Base-by-base conservation (phyloP, 1,284 basidiomycete genomes). In the Malassezia japonica region DNA sequence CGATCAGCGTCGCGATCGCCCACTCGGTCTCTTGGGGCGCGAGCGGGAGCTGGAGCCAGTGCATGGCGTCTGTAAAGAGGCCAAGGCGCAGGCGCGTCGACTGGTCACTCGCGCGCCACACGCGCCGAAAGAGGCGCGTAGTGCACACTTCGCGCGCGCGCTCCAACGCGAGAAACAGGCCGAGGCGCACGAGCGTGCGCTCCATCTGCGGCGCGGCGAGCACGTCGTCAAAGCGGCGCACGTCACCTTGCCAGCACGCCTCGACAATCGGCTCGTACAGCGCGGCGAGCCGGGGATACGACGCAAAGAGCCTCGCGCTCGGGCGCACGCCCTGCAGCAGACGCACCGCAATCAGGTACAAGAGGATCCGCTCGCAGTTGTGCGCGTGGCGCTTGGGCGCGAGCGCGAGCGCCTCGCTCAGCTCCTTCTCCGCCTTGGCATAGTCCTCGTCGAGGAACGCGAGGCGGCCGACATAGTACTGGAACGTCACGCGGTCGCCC, bases 401-500 rank as follows among this genome's bases (percentile, higher is more conserved):
- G 55, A 84, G 79, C 60, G 85, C 81, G 66, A 89, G 86, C 9
- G 88, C 85, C 60, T 83, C 80, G 0, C 81, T 83, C 33, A 96
- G 78, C 65, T 91, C 84, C 65, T 83, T 78, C 70, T 88, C 85
- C 24, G 90, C 83, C 82, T 38, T 50, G 2, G 45, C 50, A 67
- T 89, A 92, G 46, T 92, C 86, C 70, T 95, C 92, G 61, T 86
- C 87, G 50, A 95, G 74, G 74, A 98, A 95, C 62, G 83, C 85
- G 49, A 96, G 79, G 80, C 95, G 87, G 51, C 92, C 92, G 40
- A 91, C 76, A 71, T 95, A 95, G 77, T 91, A 98, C 57, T 82
- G 79, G 36, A 59, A 59, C 51, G 79, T 64, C 67, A 89, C 88
- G 76, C 90, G 87, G 74, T 96, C 88, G 10, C 84, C 82, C 36